phyloP scores from a whole-genome alignment of 2,329 filamentous ascomycete genomes.

The Sporothrix mexicana region DNA sequence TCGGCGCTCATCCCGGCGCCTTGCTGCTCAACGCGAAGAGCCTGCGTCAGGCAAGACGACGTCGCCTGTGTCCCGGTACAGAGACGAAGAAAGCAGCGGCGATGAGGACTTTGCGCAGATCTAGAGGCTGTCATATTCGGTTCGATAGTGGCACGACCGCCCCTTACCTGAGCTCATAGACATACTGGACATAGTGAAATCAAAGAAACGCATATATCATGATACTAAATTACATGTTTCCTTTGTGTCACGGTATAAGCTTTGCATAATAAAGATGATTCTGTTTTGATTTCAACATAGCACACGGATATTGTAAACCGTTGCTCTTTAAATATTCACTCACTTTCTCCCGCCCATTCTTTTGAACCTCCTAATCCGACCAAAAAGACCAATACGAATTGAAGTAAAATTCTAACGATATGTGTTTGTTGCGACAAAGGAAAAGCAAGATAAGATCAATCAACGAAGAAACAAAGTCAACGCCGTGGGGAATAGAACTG shows the following conservation, averaged over 20 bases:
- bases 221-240: too few species aligned
- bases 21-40: neutral
- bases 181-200: neutral
- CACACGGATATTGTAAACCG: neutral
- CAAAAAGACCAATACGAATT: neutral
- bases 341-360: neutral
- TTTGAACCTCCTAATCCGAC: neutral
- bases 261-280: neutral
- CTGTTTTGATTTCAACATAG: neutral
- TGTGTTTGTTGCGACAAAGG: conserved; percentile 8
- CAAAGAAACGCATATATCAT: too few species aligned
- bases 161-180: neutral
- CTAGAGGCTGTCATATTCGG: neutral
- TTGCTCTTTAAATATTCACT: neutral
- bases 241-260: too few species aligned
- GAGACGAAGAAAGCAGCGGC: conserved; percentile 17
- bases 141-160: too few species aligned
- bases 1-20: conserved; percentile 15
- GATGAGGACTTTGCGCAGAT: conserved; percentile 24
- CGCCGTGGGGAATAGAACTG: conserved; percentile 25
- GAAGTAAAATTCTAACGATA: neutral
- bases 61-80: neutral
- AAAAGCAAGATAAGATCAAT: neutral
- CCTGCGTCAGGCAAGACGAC: neutral
- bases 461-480: conserved; percentile 8